Evolutionary conservation across 805 yeast species (phyloP).

Genomic region (Candida multigemmis): DNA sequence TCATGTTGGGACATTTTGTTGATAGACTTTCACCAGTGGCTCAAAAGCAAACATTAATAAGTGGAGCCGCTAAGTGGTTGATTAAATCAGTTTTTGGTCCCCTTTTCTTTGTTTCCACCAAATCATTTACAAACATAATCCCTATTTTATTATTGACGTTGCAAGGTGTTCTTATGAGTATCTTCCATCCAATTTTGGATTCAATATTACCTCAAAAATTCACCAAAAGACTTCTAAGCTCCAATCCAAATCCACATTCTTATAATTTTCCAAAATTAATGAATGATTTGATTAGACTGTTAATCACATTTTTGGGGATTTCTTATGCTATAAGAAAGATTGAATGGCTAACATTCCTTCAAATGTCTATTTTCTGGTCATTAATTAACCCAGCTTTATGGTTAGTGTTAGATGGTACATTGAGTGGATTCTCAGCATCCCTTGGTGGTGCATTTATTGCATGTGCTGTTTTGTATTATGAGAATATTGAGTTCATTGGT

Average conservation of each 20-base stretch:
- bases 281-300: constrained; percentile 31
- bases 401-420: constrained; percentile 54
- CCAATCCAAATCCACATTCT: constrained; percentile 27
- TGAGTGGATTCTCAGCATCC: constrained; percentile 40
- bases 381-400: constrained; percentile 57
- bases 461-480: constrained; percentile 19
- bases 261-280: constrained; percentile 15
- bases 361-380: constrained; percentile 57
- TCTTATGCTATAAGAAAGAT: constrained; percentile 61
- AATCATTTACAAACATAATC: too few species aligned
- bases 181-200: constrained; percentile 39
- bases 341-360: constrained; percentile 60
- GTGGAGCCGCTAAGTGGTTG: too few species aligned
- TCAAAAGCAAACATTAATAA: too few species aligned
- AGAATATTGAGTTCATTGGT: constrained; percentile 13
- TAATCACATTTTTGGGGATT: constrained; percentile 61
- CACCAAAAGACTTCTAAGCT: constrained; percentile 24
- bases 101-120: too few species aligned
- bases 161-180: constrained; percentile 55
- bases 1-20: too few species aligned
- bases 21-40: too few species aligned
- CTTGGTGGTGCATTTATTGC: constrained; percentile 20
- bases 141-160: too few species aligned
- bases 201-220: constrained; percentile 16
- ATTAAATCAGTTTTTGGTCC: too few species aligned